These are phyloP conservation scores for Bocquillonia castaneifolia DNA, from an alignment of 441 rosid species.

Conservation along the genomic window DNA sequence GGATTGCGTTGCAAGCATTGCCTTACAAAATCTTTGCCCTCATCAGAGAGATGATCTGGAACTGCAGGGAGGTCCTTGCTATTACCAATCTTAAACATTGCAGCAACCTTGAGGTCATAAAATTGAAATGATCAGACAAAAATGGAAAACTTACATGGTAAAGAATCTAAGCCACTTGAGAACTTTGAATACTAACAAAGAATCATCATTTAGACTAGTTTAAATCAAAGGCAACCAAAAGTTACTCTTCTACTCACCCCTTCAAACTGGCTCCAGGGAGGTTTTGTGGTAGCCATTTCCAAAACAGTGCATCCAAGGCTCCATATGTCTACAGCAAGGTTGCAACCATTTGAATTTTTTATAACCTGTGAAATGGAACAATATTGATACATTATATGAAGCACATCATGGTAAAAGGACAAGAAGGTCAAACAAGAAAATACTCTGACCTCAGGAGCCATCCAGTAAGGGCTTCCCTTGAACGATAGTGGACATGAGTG, in stretches of 20 bases:
- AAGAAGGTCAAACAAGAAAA: constrained; percentile 1
- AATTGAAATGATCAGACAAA: constrained; percentile 12
- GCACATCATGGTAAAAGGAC: neutral
- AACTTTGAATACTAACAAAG: neutral
- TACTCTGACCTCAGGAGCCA: constrained; percentile 93
- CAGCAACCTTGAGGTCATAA: constrained; percentile 36
- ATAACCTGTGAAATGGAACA: constrained; percentile 42
- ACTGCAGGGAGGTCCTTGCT: constrained; percentile 95
- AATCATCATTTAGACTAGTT: neutral
- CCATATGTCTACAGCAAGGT: constrained; percentile 80
- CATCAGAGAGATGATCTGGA: constrained; percentile 88
- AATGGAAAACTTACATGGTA: neutral
- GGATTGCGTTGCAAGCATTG: constrained; percentile 87
- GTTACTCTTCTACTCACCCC: constrained; percentile 45
- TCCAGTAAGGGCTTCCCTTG: constrained; percentile 99
- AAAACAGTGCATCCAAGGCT: constrained; percentile 86
- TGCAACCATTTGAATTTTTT: constrained; percentile 56
- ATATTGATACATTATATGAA: constrained; percentile 2
- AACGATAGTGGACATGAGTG: constrained; percentile 89
- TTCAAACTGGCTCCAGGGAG: constrained; percentile 80
- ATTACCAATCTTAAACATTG: constrained; percentile 98
- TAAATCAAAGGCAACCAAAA: neutral
- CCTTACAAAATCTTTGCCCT: constrained; percentile 86
- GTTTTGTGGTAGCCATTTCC: constrained; percentile 81
- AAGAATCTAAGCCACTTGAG: no score